These are phyloP conservation scores for Xylaria sp. DNA, from an alignment of 2,329 filamentous ascomycete genomes.

Conservation along the genomic window DNA sequence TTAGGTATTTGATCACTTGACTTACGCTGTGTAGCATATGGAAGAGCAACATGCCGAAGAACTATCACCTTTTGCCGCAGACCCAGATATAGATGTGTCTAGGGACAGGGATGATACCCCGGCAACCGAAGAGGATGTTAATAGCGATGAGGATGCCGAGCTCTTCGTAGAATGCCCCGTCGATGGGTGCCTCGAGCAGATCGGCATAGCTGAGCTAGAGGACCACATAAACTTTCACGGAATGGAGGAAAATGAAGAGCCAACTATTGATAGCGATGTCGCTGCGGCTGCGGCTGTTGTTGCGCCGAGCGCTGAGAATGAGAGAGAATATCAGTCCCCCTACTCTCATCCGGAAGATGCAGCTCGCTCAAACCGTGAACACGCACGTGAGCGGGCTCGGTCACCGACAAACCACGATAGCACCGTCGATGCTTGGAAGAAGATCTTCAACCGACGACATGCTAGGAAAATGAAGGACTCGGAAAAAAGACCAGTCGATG, in stretches of 20 bases:
- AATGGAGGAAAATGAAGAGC: slow-evolving; percentile 59
- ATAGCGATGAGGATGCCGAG: slow-evolving; percentile 47
- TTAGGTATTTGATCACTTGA: slow-evolving; percentile 1
- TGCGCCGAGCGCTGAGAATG: neutral
- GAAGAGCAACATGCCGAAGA: slow-evolving; percentile 46
- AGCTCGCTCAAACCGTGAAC: slow-evolving; percentile 17
- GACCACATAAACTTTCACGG: slow-evolving; percentile 69
- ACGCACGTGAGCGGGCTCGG: slow-evolving; percentile 11
- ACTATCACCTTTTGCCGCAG: slow-evolving; percentile 42
- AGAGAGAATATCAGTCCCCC: slow-evolving; percentile 37
- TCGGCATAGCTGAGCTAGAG: slow-evolving; percentile 63
- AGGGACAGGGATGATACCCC: slow-evolving; percentile 1
- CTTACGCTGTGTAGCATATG: slow-evolving; percentile 46
- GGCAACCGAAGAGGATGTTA: slow-evolving; percentile 1
- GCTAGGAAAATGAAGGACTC: slow-evolving; percentile 9
- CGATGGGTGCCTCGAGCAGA: slow-evolving; percentile 68
- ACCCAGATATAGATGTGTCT: slow-evolving; percentile 16
- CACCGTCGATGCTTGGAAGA: slow-evolving; percentile 49
- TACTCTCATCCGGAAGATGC: slow-evolving; percentile 28
- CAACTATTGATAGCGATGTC: slow-evolving; percentile 24
- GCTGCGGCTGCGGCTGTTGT: slow-evolving; percentile 12
- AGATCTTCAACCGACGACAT: slow-evolving; percentile 41
- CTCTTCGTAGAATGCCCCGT: slow-evolving; percentile 64
- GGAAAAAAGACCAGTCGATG: slow-evolving; percentile 8
- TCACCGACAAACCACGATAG: slow-evolving; percentile 33